Percentiles rank a stretch among this genome's conserved stretches.
Conservation (phyloP, 805 yeast species). For the Saccharomycopsis oosterbeekiorum region DNA sequence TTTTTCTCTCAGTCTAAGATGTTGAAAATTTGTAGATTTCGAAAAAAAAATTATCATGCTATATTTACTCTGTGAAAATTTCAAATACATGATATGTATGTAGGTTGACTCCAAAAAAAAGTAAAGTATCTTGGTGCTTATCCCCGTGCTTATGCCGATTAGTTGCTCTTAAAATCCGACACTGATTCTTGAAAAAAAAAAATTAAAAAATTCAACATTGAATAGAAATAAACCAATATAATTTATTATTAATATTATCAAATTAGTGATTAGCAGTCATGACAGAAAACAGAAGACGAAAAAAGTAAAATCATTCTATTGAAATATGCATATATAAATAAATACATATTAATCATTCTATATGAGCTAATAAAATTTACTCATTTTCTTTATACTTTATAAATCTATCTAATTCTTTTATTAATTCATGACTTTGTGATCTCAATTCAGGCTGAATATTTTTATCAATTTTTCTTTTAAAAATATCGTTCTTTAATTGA, state of each 20-base stretch:
- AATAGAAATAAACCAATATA: background rate
- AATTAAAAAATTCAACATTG: background rate
- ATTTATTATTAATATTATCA: background rate
- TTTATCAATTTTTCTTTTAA: constrained; percentile 47
- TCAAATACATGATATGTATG: background rate
- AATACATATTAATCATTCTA: background rate
- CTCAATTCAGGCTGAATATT: constrained; percentile 49
- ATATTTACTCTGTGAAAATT: background rate
- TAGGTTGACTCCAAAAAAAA: background rate
- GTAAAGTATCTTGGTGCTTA: background rate
- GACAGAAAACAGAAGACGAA: too few species aligned
- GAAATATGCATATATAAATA: background rate
- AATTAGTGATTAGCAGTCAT: too few species aligned
- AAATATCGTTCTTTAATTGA: constrained; percentile 10
- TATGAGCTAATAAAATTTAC: background rate
- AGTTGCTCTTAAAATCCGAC: background rate
- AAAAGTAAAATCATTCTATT: background rate
- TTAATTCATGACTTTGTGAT: constrained; percentile 54
- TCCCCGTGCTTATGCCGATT: background rate
- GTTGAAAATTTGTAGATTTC: too few species aligned
- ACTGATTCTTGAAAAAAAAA: background rate
- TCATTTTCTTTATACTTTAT: constrained; percentile 62
- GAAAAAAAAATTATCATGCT: background rate
- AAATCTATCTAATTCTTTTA: constrained; percentile 61
- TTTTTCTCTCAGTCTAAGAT: too few species aligned